Evolutionary conservation across 1,139 yeast genomes (phyloP).

Genomic region (Scheffersomyces illinoinensis): DNA sequence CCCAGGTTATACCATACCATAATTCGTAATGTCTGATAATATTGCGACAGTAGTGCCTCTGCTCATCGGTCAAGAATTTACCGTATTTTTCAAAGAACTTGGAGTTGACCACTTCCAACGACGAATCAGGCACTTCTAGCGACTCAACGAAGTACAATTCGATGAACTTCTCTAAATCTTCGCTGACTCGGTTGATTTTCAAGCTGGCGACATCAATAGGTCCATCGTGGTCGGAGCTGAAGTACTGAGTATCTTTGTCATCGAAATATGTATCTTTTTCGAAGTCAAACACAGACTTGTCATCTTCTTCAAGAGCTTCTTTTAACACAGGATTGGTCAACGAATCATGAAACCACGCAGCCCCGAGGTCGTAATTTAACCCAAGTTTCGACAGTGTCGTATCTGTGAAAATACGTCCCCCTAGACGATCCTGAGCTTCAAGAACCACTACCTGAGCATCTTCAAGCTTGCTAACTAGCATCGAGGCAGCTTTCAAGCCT

Average conservation of each 20-base stretch:
- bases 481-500: slow-evolving; percentile 76
- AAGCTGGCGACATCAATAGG: slow-evolving; percentile 25
- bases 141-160: slow-evolving; percentile 53
- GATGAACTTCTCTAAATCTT: slow-evolving; percentile 62
- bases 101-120: slow-evolving; percentile 49
- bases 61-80: slow-evolving; percentile 50
- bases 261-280: slow-evolving; percentile 47
- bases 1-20: slow-evolving; percentile 80
- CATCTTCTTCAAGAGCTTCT: slow-evolving; percentile 25
- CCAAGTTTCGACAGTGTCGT: slow-evolving; percentile 32
- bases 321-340: slow-evolving; percentile 56
- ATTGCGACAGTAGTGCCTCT: slow-evolving; percentile 51
- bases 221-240: slow-evolving; percentile 47
- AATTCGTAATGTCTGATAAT: slow-evolving; percentile 60
- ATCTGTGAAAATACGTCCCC: slow-evolving; percentile 46
- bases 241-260: slow-evolving; percentile 46
- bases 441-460: slow-evolving; percentile 37
- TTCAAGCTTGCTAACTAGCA: slow-evolving; percentile 39
- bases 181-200: slow-evolving; percentile 41
- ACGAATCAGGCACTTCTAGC: slow-evolving; percentile 47
- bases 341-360: slow-evolving; percentile 89
- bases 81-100: slow-evolving; percentile 49
- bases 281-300: slow-evolving; percentile 24
- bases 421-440: slow-evolving; percentile 53
- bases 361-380: slow-evolving; percentile 69